Percentiles rank a stretch among this genome's conserved stretches.
phyloP scores from a whole-genome alignment of 192 early-diverging fungal genomes.

The Diversispora eburnea region DNA sequence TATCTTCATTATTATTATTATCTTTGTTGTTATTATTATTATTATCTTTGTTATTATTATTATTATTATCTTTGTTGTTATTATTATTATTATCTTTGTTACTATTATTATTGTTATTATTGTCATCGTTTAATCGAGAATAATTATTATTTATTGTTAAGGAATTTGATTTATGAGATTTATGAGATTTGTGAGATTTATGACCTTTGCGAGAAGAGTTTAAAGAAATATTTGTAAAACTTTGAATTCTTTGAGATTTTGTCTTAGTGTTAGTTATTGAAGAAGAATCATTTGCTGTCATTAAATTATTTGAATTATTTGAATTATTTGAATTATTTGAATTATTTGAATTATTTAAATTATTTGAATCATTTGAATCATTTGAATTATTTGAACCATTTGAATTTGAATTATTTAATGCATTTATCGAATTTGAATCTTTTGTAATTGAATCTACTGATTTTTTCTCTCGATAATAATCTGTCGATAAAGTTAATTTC shows the following conservation, averaged over 20 bases:
- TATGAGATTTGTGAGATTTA: neutral
- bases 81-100: neutral
- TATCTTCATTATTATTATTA: too few relatives aligned
- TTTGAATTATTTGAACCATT: too few relatives aligned
- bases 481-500: slow-evolving; percentile 1
- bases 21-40: too few relatives aligned
- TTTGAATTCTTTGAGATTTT: neutral
- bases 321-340: too few relatives aligned
- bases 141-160: neutral
- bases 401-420: neutral
- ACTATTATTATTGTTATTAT: neutral
- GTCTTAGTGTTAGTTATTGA: neutral
- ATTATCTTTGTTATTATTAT: too few relatives aligned
- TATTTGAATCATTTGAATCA: neutral
- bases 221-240: neutral
- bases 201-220: neutral
- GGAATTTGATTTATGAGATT: neutral
- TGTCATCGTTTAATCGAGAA: neutral
- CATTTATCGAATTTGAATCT: neutral
- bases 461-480: neutral
- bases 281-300: too few relatives aligned
- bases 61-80: too few relatives aligned
- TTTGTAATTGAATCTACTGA: neutral
- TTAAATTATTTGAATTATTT: neutral
- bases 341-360: too few relatives aligned